Conservation (phyloP, 2,329 filamentous ascomycete genomes). For the Coniochaeta prunicola region DNA sequence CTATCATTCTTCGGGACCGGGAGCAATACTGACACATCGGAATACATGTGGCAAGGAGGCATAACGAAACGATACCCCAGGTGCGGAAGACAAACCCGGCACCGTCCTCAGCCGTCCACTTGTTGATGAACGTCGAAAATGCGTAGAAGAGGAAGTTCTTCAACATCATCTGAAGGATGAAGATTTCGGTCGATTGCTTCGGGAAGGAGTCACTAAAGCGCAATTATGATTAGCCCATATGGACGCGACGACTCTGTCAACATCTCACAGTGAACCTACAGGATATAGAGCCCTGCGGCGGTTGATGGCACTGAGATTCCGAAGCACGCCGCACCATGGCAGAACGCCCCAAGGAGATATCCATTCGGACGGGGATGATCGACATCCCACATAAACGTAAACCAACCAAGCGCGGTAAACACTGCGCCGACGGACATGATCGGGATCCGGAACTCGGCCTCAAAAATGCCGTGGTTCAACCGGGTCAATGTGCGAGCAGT, state of each 20-base stretch:
- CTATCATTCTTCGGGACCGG: background rate
- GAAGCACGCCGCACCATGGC: slow-evolving; percentile 10
- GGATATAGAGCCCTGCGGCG: slow-evolving; percentile 20
- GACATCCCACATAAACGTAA: slow-evolving; percentile 13
- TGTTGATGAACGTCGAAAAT: slow-evolving; percentile 24
- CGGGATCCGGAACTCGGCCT: slow-evolving; percentile 15
- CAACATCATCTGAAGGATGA: slow-evolving; percentile 26
- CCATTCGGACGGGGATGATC: slow-evolving; percentile 8
- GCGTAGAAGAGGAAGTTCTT: slow-evolving; percentile 26
- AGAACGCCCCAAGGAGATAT: slow-evolving; percentile 11
- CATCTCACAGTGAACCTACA: slow-evolving; percentile 12
- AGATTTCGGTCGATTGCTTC: slow-evolving; percentile 20
- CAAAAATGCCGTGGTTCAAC: slow-evolving; percentile 10
- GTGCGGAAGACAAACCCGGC: slow-evolving; percentile 18
- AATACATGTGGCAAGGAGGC: slow-evolving; percentile 20
- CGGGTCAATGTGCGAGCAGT: slow-evolving; percentile 8
- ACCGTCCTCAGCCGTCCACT: slow-evolving; percentile 17
- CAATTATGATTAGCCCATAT: background rate
- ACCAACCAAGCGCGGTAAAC: slow-evolving; percentile 12
- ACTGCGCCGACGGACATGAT: slow-evolving; percentile 11
- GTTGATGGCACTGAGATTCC: slow-evolving; percentile 13
- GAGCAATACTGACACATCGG: slow-evolving; percentile 24
- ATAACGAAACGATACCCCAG: slow-evolving; percentile 20
- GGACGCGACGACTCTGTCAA: too few relatives aligned
- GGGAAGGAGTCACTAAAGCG: slow-evolving; percentile 20